phyloP scores from a whole-genome alignment of 768 basidiomycete species.

The Neoboletus brunneissimus region DNA sequence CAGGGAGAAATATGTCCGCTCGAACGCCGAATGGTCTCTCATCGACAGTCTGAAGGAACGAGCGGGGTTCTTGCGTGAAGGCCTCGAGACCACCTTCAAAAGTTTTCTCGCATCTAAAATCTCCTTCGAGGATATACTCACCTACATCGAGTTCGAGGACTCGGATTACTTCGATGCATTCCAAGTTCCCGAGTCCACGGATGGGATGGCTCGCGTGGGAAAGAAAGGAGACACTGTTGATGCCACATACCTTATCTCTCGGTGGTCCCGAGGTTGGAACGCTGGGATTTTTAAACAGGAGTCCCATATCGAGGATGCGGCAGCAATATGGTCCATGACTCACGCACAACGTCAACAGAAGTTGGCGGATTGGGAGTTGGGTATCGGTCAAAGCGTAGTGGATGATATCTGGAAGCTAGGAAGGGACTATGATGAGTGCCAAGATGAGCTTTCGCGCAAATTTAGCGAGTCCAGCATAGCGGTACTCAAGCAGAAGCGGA shows the following conservation, averaged over 20 bases:
- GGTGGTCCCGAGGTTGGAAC: constrained; percentile 44
- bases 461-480: constrained; percentile 33
- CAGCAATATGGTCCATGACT: constrained; percentile 40
- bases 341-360: constrained; percentile 24
- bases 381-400: constrained; percentile 35
- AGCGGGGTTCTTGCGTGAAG: background rate
- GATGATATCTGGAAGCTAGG: constrained; percentile 32
- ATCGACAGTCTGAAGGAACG: constrained; percentile 40
- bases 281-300: constrained; percentile 41
- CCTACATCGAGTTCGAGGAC: constrained; percentile 52
- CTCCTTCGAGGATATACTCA: constrained; percentile 34
- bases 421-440: constrained; percentile 40
- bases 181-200: constrained; percentile 36
- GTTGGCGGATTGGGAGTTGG: constrained; percentile 35
- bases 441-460: constrained; percentile 36
- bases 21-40: constrained; percentile 37
- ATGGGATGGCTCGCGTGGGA: constrained; percentile 49
- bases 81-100: constrained; percentile 32
- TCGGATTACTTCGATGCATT: constrained; percentile 46
- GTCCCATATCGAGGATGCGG: constrained; percentile 21
- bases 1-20: constrained; percentile 20
- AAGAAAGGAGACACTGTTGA: constrained; percentile 36
- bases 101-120: constrained; percentile 25
- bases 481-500: constrained; percentile 44
- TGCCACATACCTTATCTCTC: constrained; percentile 42